Evolutionary conservation across 31 red algal genomes (phyloP).

Genomic region (Odonthalia washingtoniensis): DNA sequence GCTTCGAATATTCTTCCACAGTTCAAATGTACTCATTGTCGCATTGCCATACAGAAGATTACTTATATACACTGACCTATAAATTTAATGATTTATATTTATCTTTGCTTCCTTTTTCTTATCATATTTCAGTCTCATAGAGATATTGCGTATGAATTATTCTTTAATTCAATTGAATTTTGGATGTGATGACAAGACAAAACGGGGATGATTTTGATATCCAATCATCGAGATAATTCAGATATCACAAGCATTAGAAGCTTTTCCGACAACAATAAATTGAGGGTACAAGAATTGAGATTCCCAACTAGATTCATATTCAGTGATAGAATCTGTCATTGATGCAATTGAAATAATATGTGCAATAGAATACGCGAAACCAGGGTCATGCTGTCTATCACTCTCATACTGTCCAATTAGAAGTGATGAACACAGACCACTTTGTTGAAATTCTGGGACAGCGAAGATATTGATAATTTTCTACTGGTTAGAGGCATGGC

Average conservation of each 20-base stretch:
- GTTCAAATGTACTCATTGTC: not conserved
- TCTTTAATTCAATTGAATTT: constrained; percentile 21
- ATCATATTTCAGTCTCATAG: constrained; percentile 11
- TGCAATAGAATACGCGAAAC: constrained; percentile 7
- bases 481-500: not conserved
- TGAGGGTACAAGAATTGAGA: constrained; percentile 27
- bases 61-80: not conserved
- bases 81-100: no score
- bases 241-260: not conserved
- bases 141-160: constrained; percentile 39
- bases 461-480: constrained; percentile 24
- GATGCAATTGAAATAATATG: not conserved
- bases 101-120: no score
- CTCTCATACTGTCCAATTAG: not conserved
- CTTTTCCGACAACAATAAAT: not conserved
- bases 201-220: not conserved
- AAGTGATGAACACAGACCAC: not conserved
- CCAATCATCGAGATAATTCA: not conserved
- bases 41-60: constrained; percentile 31
- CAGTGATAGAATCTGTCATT: not conserved
- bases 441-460: constrained; percentile 2
- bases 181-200: not conserved
- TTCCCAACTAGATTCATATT: constrained; percentile 8
- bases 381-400: not conserved
- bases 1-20: constrained; percentile 4